Percentiles rank a stretch among this genome's conserved stretches.
Evolutionary conservation across 495 filamentous ascomycete species (phyloP).

Genomic region (Delitschia confertaspora): DNA sequence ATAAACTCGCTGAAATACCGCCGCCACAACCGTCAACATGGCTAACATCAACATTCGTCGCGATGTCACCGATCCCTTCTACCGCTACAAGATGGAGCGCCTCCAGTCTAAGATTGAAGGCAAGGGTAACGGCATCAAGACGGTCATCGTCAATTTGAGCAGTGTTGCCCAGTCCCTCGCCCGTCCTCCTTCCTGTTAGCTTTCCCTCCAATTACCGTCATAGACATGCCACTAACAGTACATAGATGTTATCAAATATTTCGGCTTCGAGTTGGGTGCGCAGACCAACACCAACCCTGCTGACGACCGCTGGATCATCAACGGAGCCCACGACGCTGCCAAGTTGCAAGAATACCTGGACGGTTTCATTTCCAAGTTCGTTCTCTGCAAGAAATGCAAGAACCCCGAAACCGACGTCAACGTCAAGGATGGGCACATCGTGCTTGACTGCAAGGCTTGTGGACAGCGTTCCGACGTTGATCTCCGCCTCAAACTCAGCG

Average conservation of each 20-base stretch:
- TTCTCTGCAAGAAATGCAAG: constrained; percentile 99
- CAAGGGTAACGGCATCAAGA: constrained; percentile 98
- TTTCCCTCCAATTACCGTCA: neutral
- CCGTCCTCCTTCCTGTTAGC: constrained; percentile 70
- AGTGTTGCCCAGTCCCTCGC: constrained; percentile 88
- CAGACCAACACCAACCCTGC: constrained; percentile 95
- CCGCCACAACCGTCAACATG: constrained; percentile 53
- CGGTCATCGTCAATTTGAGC: constrained; percentile 92
- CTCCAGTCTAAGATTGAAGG: constrained; percentile 98
- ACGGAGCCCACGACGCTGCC: constrained; percentile 87
- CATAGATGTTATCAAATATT: constrained; percentile 92
- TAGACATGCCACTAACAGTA: constrained; percentile 7
- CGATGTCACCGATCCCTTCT: constrained; percentile 97
- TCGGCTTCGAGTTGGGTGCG: constrained; percentile 95
- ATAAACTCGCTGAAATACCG: constrained; percentile 4
- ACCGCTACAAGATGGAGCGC: constrained; percentile 99
- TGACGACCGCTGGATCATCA: constrained; percentile 99
- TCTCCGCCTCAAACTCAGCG: constrained; percentile 86
- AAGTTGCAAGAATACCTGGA: constrained; percentile 99
- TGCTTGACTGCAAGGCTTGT: constrained; percentile 96
- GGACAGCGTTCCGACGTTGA: constrained; percentile 87
- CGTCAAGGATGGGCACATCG: constrained; percentile 83
- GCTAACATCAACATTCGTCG: constrained; percentile 94
- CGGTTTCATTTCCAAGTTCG: constrained; percentile 95
- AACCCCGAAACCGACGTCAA: constrained; percentile 95